phyloP scores from a whole-genome alignment of 1,284 basidiomycete genomes.

The Mycena citricolor region DNA sequence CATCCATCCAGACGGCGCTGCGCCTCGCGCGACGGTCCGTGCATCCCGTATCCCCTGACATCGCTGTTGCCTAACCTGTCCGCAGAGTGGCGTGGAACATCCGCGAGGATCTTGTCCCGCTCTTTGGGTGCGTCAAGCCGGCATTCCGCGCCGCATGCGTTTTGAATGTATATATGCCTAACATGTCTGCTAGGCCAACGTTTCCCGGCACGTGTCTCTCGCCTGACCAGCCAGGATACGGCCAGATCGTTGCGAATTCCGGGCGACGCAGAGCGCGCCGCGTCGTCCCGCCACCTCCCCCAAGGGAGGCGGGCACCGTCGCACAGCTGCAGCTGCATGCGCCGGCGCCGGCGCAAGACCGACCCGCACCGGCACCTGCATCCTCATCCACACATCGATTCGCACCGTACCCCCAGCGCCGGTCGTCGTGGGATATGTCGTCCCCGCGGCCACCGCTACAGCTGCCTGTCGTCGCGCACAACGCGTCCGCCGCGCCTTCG shows the following conservation, averaged over 20 bases:
- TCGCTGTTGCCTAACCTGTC: constrained; percentile 22
- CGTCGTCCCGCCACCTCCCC: constrained; percentile 26
- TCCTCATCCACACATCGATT: background rate
- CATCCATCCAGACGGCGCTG: constrained; percentile 57
- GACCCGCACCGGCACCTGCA: constrained; percentile 9
- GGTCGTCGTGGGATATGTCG: background rate
- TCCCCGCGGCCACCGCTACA: constrained; percentile 2
- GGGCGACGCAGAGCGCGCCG: constrained; percentile 64
- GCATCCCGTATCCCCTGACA: constrained; percentile 18
- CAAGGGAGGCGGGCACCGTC: background rate
- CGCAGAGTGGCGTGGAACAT: constrained; percentile 85
- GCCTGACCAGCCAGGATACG: constrained; percentile 80
- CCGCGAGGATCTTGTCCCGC: constrained; percentile 75
- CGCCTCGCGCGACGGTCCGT: constrained; percentile 72
- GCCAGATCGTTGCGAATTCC: constrained; percentile 68
- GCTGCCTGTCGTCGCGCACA: constrained; percentile 27
- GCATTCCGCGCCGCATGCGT: too few relatives aligned
- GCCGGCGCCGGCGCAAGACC: too few relatives aligned
- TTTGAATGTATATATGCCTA: too few relatives aligned
- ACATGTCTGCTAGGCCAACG: constrained; percentile 46
- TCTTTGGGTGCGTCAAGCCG: constrained; percentile 65
- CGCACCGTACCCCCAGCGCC: background rate
- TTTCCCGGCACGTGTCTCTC: constrained; percentile 78
- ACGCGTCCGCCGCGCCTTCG: constrained; percentile 53
- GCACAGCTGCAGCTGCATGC: background rate